These are phyloP conservation scores for Oldenlandia corymbosa DNA, from an alignment of 257 asterid genomes.

Conservation along the genomic window DNA sequence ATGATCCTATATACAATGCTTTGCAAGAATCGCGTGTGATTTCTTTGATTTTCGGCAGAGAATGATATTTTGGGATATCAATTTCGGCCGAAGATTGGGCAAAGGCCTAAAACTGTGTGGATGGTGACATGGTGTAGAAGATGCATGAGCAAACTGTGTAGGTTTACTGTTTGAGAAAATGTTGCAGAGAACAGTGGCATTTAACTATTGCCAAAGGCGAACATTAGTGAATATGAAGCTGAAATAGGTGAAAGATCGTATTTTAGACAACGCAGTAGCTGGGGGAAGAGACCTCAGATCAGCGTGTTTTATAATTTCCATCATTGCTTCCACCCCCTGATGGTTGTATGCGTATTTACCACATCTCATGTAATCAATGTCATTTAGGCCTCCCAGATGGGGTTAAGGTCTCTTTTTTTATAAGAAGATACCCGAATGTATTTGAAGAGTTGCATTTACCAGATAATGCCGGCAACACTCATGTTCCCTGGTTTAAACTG, in stretches of 20 bases:
- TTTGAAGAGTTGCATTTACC: slow-evolving; percentile 53
- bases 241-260: slow-evolving; percentile 71
- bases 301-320: slow-evolving; percentile 50
- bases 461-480: slow-evolving; percentile 76
- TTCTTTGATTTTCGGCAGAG: too few species aligned
- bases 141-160: background rate
- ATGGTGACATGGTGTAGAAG: too few species aligned
- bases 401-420: slow-evolving; percentile 61
- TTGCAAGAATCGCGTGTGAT: too few species aligned
- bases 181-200: slow-evolving; percentile 18
- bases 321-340: slow-evolving; percentile 49
- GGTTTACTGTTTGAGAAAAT: slow-evolving; percentile 16
- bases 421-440: slow-evolving; percentile 72
- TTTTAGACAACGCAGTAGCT: slow-evolving; percentile 57
- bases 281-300: slow-evolving; percentile 57
- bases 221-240: slow-evolving; percentile 75
- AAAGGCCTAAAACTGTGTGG: too few species aligned
- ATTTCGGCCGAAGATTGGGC: too few species aligned
- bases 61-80: too few species aligned
- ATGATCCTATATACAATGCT: too few species aligned
- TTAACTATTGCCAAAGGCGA: slow-evolving; percentile 44
- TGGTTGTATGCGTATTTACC: slow-evolving; percentile 53
- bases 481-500: slow-evolving; percentile 70
- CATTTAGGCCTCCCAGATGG: slow-evolving; percentile 60
- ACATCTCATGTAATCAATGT: slow-evolving; percentile 43